Percentiles rank a stretch among this genome's conserved stretches.
Conservation (phyloP, 768 basidiomycete genomes). For the Boletus coccyginus region DNA sequence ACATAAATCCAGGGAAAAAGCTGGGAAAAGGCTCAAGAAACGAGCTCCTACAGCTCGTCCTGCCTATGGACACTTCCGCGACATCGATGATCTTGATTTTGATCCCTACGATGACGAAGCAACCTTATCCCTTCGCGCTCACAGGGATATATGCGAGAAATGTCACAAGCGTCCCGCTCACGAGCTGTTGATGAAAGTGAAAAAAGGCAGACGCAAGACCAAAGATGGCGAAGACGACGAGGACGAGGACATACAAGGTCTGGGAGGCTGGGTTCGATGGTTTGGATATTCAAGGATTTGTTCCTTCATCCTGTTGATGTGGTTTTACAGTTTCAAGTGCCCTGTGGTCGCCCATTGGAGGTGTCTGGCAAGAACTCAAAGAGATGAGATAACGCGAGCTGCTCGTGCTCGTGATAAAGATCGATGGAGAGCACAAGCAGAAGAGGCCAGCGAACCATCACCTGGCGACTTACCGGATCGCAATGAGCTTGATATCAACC, state of each 20-base stretch:
- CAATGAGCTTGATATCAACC: constrained; percentile 42
- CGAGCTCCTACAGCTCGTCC: constrained; percentile 40
- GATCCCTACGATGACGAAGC: constrained; percentile 55
- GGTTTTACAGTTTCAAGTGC: constrained; percentile 60
- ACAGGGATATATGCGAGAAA: constrained; percentile 69
- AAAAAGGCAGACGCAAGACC: constrained; percentile 39
- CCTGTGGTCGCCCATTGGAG: constrained; percentile 76
- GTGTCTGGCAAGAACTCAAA: constrained; percentile 63
- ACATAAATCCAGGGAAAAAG: constrained; percentile 2
- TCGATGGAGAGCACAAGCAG: constrained; percentile 34
- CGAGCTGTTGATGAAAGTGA: constrained; percentile 43
- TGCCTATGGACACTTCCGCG: constrained; percentile 48
- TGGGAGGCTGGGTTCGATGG: constrained; percentile 89
- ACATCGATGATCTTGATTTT: constrained; percentile 38
- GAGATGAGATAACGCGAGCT: constrained; percentile 71
- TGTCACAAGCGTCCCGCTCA: constrained; percentile 64
- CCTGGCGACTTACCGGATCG: constrained; percentile 43
- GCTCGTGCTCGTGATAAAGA: constrained; percentile 50
- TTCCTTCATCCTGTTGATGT: constrained; percentile 9
- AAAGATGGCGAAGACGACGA: constrained; percentile 49
- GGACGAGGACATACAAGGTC: constrained; percentile 42
- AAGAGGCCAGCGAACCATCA: constrained; percentile 18
- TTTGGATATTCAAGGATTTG: constrained; percentile 32
- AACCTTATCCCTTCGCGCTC: constrained; percentile 50
- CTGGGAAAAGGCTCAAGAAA: constrained; percentile 19